phyloP scores from a whole-genome alignment of 495 filamentous ascomycete species.

The Hypoxylon perforatum region DNA sequence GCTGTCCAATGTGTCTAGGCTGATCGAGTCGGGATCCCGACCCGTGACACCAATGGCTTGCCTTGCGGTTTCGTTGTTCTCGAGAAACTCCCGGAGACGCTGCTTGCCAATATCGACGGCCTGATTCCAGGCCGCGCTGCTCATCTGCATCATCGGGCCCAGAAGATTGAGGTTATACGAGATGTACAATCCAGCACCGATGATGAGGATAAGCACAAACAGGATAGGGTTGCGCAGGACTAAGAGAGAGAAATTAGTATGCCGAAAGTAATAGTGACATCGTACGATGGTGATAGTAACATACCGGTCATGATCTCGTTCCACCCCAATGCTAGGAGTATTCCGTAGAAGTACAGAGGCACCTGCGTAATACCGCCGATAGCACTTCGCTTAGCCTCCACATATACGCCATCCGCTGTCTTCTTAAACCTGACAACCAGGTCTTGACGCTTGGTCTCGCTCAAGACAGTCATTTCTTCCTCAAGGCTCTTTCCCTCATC shows the following conservation, averaged over 20 bases:
- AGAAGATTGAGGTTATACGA: constrained; percentile 94
- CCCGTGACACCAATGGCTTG: constrained; percentile 80
- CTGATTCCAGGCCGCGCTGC: constrained; percentile 86
- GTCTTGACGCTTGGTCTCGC: constrained; percentile 87
- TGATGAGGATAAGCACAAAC: constrained; percentile 85
- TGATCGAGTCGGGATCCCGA: constrained; percentile 59
- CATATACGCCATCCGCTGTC: constrained; percentile 94
- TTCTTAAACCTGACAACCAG: constrained; percentile 96
- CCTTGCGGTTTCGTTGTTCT: constrained; percentile 79
- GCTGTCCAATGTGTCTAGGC: constrained; percentile 69
- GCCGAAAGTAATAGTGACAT: background rate
- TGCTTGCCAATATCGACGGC: constrained; percentile 90
- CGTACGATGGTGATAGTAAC: constrained; percentile 45
- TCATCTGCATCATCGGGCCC: constrained; percentile 95
- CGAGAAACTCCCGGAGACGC: constrained; percentile 85
- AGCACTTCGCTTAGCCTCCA: constrained; percentile 95
- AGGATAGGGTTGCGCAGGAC: constrained; percentile 93
- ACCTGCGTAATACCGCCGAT: constrained; percentile 96
- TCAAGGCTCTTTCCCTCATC: constrained; percentile 92
- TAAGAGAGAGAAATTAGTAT: constrained; percentile 56
- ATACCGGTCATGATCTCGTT: constrained; percentile 94
- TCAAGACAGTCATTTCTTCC: constrained; percentile 94
- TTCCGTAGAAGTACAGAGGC: constrained; percentile 90
- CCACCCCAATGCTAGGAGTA: constrained; percentile 92
- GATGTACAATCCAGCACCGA: constrained; percentile 80